Evolutionary conservation across 2,329 filamentous ascomycete species (phyloP), one percentile per base, ranked within the genome.

Genomic region (Diplodia scrobiculata): DNA sequence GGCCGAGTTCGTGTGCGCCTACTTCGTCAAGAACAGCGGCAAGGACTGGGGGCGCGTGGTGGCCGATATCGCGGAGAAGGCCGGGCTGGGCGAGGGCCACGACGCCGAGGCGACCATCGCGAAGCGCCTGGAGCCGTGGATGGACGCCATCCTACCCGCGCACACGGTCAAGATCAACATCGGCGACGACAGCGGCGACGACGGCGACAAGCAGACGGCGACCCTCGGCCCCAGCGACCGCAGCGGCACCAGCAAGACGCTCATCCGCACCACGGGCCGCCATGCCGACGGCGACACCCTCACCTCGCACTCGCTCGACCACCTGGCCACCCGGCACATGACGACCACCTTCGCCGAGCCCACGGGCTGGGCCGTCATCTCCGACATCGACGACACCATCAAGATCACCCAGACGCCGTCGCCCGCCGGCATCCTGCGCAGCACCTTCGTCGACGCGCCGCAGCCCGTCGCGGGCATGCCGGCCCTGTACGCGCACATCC

Each of bases 351-450:
- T 90, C 72, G 90, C 91, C 0, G 87, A 86, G 19, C 86, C 89
- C 0, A 86, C 90, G 55, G 93, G 94, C 7, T 97, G 92, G 92
- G 87, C 86, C 13, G 80, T 98, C 13, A 88, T 97, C 69, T 94
- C 90, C 47, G 94, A 98, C 72, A 86, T 98, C 70, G 95, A 98
- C 74, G 94, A 98, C 78, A 97, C 93, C 0, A 96, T 98, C 81
- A 97, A 98, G 78, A 81, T 93, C 70, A 97, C 94, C 0, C 83
- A 90, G 76, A 97, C 94, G 0, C 86, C 88, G 51, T 89, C 91
- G 59, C 88, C 92, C 0, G 83, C 90, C 7, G 91, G 92, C 2
- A 94, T 97, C 72, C 81, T 98, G 5, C 84, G 86, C 54, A 89
- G 89, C 62, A 98, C 94, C 0, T 97, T 98, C 73, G 86, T 91